Percentiles rank a stretch among this genome's conserved stretches.
Conservation (phyloP, 1,284 basidiomycete genomes). For the Sanguinoderma infundibulare region DNA sequence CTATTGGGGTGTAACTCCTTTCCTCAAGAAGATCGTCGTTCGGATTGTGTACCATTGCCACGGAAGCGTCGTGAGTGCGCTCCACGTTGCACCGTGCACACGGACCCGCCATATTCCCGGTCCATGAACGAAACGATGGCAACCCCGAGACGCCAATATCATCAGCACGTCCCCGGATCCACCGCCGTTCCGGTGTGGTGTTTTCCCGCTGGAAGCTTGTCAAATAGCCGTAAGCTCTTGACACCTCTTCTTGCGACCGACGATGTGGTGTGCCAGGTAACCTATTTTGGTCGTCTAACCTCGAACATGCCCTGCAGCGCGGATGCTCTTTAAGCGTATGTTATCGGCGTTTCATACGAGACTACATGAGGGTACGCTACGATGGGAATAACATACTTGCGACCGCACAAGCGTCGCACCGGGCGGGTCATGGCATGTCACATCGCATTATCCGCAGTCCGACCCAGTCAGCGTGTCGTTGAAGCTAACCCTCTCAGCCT, state of each 20-base stretch:
- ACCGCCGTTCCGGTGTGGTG: background rate
- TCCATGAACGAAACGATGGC: too few species aligned
- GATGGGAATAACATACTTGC: background rate
- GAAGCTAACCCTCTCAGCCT: background rate
- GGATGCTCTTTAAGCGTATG: background rate
- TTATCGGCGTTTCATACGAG: too few species aligned
- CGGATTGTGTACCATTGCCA: too few species aligned
- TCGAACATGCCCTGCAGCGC: too few species aligned
- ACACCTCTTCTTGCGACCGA: background rate
- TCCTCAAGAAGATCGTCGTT: background rate
- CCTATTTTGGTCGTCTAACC: background rate
- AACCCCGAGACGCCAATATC: background rate
- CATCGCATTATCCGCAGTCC: background rate
- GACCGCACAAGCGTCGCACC: background rate
- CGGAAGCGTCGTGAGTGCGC: too few species aligned
- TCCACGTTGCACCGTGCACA: too few species aligned
- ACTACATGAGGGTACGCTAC: background rate
- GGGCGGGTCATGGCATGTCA: background rate
- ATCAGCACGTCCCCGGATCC: background rate
- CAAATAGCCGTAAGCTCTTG: background rate
- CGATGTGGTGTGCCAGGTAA: background rate
- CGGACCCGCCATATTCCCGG: too few species aligned
- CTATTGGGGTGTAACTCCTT: background rate
- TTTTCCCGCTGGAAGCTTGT: background rate
- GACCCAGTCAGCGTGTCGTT: background rate